Conservation (phyloP, 1,284 basidiomycete genomes). For the Athelia psychrophila region DNA sequence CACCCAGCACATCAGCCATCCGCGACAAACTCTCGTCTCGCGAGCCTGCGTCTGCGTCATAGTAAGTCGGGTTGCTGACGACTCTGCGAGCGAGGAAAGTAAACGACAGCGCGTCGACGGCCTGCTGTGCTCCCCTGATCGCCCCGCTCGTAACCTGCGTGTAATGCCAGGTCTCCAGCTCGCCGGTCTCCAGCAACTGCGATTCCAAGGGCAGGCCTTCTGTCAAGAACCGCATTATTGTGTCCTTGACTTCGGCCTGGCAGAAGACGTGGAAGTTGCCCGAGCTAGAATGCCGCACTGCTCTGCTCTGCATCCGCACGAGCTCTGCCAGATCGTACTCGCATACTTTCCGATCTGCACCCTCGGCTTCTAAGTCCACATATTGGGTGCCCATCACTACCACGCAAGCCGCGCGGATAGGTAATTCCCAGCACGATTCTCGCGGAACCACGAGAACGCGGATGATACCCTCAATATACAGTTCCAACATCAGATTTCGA, state of each 20-base stretch:
- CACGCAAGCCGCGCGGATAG: conserved; percentile 78
- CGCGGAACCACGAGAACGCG: conserved; percentile 83
- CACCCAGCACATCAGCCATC: conserved; percentile 63
- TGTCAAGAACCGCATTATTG: conserved; percentile 78
- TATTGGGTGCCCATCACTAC: conserved; percentile 95
- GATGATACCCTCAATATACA: conserved; percentile 81
- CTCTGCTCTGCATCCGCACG: conserved; percentile 88
- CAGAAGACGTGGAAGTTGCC: conserved; percentile 87
- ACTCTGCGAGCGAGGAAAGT: conserved; percentile 79
- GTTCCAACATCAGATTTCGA: conserved; percentile 74
- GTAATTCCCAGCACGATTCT: conserved; percentile 85
- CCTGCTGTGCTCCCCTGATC: conserved; percentile 60
- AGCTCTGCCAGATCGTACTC: conserved; percentile 85
- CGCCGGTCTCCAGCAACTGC: conserved; percentile 53
- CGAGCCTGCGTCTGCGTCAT: conserved; percentile 51
- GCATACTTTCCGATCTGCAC: conserved; percentile 62
- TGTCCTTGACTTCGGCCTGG: conserved; percentile 78
- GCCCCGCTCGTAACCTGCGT: conserved; percentile 34
- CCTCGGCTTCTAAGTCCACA: conserved; percentile 47
- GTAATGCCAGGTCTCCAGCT: conserved; percentile 53
- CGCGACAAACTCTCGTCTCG: conserved; percentile 62
- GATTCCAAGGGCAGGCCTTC: conserved; percentile 92
- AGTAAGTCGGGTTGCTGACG: conserved; percentile 84
- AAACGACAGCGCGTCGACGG: conserved; percentile 76
- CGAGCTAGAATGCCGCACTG: conserved; percentile 57